A percentile compares a stretch with the other conserved stretches of the same genome.
Evolutionary conservation across 305 asterid genomes (phyloP).

Genomic region (Withania somnifera): DNA sequence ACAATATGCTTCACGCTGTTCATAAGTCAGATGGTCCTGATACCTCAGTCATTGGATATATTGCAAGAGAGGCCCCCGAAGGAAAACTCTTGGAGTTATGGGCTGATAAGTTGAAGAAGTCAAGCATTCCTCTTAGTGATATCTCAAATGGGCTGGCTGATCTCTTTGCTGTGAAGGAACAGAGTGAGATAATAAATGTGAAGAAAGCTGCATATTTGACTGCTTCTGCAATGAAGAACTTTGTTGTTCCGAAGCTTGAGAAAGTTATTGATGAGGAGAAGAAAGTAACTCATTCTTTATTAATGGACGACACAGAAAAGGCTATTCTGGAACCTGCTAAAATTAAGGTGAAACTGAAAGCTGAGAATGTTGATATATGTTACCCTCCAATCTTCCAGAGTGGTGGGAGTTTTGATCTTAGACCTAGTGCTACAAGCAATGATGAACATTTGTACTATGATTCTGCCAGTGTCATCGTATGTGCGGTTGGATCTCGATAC

Average conservation of each 20-base stretch:
- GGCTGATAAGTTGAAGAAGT: slow-evolving; percentile 39
- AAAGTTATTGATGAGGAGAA: slow-evolving; percentile 59
- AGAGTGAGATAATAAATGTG: slow-evolving; percentile 35
- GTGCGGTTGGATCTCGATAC: slow-evolving; percentile 72
- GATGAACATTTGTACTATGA: slow-evolving; percentile 51
- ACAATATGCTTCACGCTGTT: slow-evolving; percentile 30
- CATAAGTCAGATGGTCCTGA: slow-evolving; percentile 18
- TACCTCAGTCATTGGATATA: slow-evolving; percentile 32
- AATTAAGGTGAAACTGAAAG: slow-evolving; percentile 54
- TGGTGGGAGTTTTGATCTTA: slow-evolving; percentile 61
- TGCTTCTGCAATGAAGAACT: slow-evolving; percentile 50
- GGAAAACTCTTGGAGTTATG: slow-evolving; percentile 25
- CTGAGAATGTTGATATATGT: slow-evolving; percentile 72
- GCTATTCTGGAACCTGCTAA: slow-evolving; percentile 50
- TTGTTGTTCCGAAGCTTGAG: slow-evolving; percentile 64
- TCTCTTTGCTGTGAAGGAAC: slow-evolving; percentile 54
- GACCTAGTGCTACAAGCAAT: slow-evolving; percentile 63
- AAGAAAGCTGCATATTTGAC: slow-evolving; percentile 68
- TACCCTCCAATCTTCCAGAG: slow-evolving; percentile 78
- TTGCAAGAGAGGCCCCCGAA: slow-evolving; percentile 47
- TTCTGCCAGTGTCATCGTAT: slow-evolving; percentile 48
- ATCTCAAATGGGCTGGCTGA: slow-evolving; percentile 52
- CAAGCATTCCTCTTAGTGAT: slow-evolving; percentile 40
- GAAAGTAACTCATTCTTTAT: slow-evolving; percentile 44
- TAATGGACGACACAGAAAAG: slow-evolving; percentile 67